Evolutionary conservation across 2,329 filamentous ascomycete species (phyloP), one percentile per base, ranked within the genome.

Genomic region (Trichoderma atroviride): DNA sequence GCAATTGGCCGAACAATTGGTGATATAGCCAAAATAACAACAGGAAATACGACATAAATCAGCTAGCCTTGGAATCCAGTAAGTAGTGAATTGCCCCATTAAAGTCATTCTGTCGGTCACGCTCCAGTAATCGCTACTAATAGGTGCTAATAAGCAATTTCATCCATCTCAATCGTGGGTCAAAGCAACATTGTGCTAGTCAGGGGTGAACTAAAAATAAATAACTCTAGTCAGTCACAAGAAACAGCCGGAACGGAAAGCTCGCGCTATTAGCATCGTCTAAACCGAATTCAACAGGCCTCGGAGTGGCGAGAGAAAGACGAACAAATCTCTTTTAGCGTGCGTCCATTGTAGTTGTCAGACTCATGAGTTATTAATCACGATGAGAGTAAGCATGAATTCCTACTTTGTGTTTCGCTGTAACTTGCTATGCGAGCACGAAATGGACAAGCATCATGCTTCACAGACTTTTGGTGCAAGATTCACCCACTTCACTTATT

Each of bases 141-240:
- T 22, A 52, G n/a, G n/a, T n/a, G n/a, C 59, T 19, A 35, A 24
- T 29, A 1, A 33, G 5, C n/a, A 24, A 43, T 43, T 24, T 27
- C 24, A 29, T 1, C 16, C 14, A 9, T n/a, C 35, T 52, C 22
- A 19, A n/a, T 1, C 31, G 37, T 66, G 53, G 37, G n/a, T 31
- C 62, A 50, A 37, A 33, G 33, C 27, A n/a, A 35, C 62, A 29
- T 50, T 40, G 29, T 56, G 22, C 29, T 47, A 57, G 62, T 22
- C 53, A 66, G 53, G 62, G 47, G 31, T 29, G 4, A 62, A 52
- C 13, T 16, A 47, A 52, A 62, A 62, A 29, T 62, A 55, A 63
- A 37, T 19, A 47, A 19, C 31, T n/a, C 22, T 22, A 22, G 22
- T 47, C 29, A 24, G 35, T n/a, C 5, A 13, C 31, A 14, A 24